Evolutionary conservation across 306 rosid genomes (phyloP), one percentile per base, ranked within the genome.

Genomic region (Rosa chinensis): DNA sequence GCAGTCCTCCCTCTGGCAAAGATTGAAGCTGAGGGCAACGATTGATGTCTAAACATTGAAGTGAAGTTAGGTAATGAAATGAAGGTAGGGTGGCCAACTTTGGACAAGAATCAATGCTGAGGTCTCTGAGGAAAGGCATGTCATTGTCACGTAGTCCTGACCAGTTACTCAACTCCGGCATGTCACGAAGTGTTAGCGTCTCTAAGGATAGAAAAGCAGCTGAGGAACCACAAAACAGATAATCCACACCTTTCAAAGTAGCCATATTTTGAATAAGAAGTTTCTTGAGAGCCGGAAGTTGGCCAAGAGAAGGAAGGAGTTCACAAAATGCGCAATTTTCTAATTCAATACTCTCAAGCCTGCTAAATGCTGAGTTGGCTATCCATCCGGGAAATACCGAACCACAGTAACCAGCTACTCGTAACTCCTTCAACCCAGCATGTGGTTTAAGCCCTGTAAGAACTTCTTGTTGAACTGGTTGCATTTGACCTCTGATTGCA

Each of bases 301-400:
- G 25, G 4, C 69, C 83, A 48, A 83, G 73, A 13, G 61, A 23
- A 21, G 81, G 80, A 53, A 70, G 59, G 11, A 49, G 2, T 23
- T 0, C 25, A 43, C 81, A 77, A 42, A n/a, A 1, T 37, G 2
- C 28, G 53, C 79, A 77, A n/a, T 73, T 66, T 13, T n/a, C 9
- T 40, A 83, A n/a, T n/a, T 13, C 39, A 40, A 83, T 74, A 5
- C 45, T 70, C 83, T 68, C 83, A 58, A 83, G 67, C 50, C 8
- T 59, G 77, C 40, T 17, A 32, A 83, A 75, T 8, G 59, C 48
- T 25, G 78, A 28, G 42, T 75, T 32, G 35, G 56, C 21, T 16
- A 83, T 3, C 86, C 86, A 83, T 18, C 16, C 4, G 35, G 78
- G 80, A 75, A 83, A 70, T 42, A 70, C 3, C 16, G 9, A 20